Conservation (phyloP, 169 alveolate species). For the Amoebophrya sp. region DNA sequence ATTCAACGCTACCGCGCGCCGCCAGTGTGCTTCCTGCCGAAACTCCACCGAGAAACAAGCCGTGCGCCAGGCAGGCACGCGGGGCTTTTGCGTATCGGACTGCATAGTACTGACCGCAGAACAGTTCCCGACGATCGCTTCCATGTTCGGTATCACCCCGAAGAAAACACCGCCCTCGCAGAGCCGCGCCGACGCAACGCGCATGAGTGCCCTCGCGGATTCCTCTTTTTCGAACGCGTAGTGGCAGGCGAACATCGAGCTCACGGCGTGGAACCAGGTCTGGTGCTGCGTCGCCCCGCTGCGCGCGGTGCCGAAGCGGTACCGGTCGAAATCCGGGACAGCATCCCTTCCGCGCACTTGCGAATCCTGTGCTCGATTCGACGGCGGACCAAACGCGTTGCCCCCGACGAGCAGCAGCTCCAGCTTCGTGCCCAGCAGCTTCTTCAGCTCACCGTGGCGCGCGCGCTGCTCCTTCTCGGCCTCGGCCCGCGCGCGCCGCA, state of each 20-base stretch:
- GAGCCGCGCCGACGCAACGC: not conserved
- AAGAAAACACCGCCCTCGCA: not conserved
- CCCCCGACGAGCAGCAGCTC: not conserved
- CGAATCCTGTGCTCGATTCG: too few species aligned
- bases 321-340: not conserved
- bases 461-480: not conserved
- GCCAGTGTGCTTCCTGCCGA: not conserved
- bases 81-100: too few species aligned
- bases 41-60: not conserved
- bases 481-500: not conserved
- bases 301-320: not conserved
- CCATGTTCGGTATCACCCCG: not conserved
- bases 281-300: not conserved
- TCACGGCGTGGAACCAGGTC: not conserved
- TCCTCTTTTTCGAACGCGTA: not conserved
- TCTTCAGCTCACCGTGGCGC: not conserved
- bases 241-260: not conserved
- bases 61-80: not conserved
- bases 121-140: not conserved
- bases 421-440: not conserved
- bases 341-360: too few species aligned
- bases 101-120: too few species aligned
- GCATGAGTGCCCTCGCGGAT: not conserved
- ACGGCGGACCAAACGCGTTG: not conserved
- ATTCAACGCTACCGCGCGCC: not conserved